Conservation (phyloP, 768 basidiomycete genomes). For the Suillus hirtellus region DNA sequence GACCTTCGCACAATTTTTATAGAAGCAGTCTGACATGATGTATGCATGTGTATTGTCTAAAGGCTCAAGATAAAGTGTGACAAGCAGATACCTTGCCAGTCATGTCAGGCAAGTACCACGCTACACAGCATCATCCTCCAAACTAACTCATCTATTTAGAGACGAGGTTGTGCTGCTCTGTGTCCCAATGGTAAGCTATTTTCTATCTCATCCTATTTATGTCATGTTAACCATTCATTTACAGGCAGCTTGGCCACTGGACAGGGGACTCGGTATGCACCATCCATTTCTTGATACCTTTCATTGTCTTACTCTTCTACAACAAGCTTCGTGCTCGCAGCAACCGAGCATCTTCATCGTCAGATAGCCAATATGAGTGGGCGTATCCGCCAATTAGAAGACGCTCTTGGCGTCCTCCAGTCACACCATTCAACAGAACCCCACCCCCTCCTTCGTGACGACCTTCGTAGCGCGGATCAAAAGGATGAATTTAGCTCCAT, state of each 20-base stretch:
- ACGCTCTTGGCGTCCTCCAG: constrained; percentile 55
- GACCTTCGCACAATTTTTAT: constrained; percentile 47
- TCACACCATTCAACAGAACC: constrained; percentile 50
- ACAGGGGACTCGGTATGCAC: constrained; percentile 64
- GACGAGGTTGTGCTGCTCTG: constrained; percentile 66
- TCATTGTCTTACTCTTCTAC: constrained; percentile 8
- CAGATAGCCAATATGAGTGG: constrained; percentile 52
- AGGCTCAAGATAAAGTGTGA: constrained; percentile 82
- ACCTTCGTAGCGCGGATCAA: constrained; percentile 39
- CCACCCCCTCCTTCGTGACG: constrained; percentile 61
- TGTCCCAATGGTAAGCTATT: constrained; percentile 65
- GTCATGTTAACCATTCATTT: constrained; percentile 1
- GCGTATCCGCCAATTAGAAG: constrained; percentile 61
- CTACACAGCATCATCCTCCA: not conserved
- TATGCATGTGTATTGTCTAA: constrained; percentile 17
- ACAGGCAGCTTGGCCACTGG: constrained; percentile 76
- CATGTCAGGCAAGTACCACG: constrained; percentile 55
- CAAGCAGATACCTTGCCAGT: constrained; percentile 79
- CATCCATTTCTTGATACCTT: not conserved
- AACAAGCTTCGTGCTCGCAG: constrained; percentile 57
- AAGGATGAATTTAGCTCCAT: constrained; percentile 26
- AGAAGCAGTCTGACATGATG: constrained; percentile 26
- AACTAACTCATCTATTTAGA: constrained; percentile 31
- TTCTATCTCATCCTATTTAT: constrained; percentile 1
- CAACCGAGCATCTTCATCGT: constrained; percentile 64